These are phyloP conservation scores for Aechmea fasciata DNA, from an alignment of 176 grass and related monocot genomes.

Conservation along the genomic window DNA sequence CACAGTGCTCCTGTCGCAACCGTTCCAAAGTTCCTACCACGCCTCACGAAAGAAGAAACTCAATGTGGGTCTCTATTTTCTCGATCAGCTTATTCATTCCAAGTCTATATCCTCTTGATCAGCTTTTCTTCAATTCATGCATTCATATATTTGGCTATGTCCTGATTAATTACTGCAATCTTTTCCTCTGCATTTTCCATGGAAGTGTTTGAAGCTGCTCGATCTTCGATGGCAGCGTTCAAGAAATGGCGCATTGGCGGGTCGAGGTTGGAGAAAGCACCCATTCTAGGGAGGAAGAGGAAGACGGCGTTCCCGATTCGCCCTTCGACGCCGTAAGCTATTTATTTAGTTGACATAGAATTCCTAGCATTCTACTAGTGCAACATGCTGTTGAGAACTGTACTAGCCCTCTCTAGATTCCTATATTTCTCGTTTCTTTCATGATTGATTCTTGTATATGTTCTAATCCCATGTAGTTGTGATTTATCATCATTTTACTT, in stretches of 20 bases:
- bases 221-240: conserved; percentile 65
- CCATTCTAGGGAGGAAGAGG: conserved; percentile 78
- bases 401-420: too few relatives aligned
- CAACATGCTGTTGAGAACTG: too few relatives aligned
- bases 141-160: background rate
- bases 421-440: too few relatives aligned
- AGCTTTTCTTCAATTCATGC: background rate
- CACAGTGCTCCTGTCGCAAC: conserved; percentile 47
- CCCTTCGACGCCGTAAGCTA: conserved; percentile 25
- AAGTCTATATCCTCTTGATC: background rate
- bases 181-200: background rate
- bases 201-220: conserved; percentile 63
- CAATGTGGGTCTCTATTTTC: conserved; percentile 25
- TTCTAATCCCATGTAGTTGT: too few relatives aligned
- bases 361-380: too few relatives aligned
- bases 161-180: conserved; percentile 6
- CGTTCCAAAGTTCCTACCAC: conserved; percentile 52
- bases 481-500: too few relatives aligned
- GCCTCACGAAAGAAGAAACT: conserved; percentile 80
- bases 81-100: background rate
- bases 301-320: conserved; percentile 43
- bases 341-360: too few relatives aligned
- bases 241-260: conserved; percentile 70
- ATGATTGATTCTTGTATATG: too few relatives aligned
- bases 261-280: conserved; percentile 57